Evolutionary conservation across 139 green algal genomes (phyloP).

Genomic region (Haematococcus sp.): DNA sequence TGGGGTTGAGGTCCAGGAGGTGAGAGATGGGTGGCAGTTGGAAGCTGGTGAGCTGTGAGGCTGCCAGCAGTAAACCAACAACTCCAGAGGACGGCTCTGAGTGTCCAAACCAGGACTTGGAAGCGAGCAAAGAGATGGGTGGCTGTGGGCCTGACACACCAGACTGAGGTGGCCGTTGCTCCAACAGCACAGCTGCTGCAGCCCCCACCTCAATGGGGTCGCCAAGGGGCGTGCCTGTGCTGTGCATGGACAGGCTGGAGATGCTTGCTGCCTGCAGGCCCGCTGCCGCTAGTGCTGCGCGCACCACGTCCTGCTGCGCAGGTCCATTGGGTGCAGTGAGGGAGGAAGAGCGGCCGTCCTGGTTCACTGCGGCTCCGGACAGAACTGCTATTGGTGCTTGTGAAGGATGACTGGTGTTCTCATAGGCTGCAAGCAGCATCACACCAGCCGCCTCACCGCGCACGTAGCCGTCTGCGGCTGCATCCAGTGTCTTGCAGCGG

Average conservation of each 20-base stretch:
- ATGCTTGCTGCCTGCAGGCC: constrained; percentile 26
- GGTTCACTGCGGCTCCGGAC: constrained; percentile 67
- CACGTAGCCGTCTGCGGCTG: constrained; percentile 77
- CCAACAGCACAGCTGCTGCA: neutral
- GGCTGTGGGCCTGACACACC: neutral
- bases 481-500: constrained; percentile 74
- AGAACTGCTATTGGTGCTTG: constrained; percentile 41
- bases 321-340: constrained; percentile 88
- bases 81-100: constrained; percentile 62
- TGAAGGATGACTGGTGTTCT: constrained; percentile 68
- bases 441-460: constrained; percentile 57
- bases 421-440: constrained; percentile 26
- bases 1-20: constrained; percentile 52
- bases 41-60: neutral
- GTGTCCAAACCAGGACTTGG: constrained; percentile 52
- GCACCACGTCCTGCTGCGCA: constrained; percentile 78
- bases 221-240: constrained; percentile 78
- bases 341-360: constrained; percentile 83
- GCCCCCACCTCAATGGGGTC: constrained; percentile 53
- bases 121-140: constrained; percentile 10
- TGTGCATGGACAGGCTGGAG: constrained; percentile 69
- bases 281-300: constrained; percentile 43
- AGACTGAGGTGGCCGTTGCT: neutral
- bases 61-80: constrained; percentile 35
- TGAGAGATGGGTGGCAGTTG: constrained; percentile 23